Percentiles rank a stretch among this genome's conserved stretches.
These are phyloP conservation scores for Diaporthe sp. DNA, from an alignment of 2,329 filamentous ascomycete genomes.

Conservation along the genomic window DNA sequence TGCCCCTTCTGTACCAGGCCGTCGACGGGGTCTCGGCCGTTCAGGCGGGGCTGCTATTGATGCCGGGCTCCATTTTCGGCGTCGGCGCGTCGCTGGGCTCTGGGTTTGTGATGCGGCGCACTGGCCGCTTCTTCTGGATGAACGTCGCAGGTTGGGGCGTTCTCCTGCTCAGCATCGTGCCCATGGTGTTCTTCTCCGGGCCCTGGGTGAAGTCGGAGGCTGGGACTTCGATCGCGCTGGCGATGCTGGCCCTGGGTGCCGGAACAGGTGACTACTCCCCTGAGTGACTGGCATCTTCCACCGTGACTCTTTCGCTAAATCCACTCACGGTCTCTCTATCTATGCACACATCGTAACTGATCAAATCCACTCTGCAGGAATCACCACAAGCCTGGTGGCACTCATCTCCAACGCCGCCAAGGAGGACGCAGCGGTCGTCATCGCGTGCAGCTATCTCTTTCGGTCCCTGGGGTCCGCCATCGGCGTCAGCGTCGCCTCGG, in stretches of 20 bases:
- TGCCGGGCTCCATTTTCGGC: slow-evolving; percentile 73
- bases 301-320: too few relatives aligned
- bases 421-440: slow-evolving; percentile 80
- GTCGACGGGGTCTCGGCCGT: slow-evolving; percentile 75
- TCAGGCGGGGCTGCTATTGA: slow-evolving; percentile 73
- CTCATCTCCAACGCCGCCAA: slow-evolving; percentile 78
- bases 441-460: slow-evolving; percentile 86
- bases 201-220: slow-evolving; percentile 61
- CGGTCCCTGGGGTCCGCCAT: slow-evolving; percentile 83
- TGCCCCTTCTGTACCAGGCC: slow-evolving; percentile 85
- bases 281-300: background rate
- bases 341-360: slow-evolving; percentile 37
- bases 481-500: slow-evolving; percentile 79
- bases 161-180: slow-evolving; percentile 67
- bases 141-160: slow-evolving; percentile 70
- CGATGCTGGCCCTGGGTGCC: slow-evolving; percentile 59
- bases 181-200: slow-evolving; percentile 71
- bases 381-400: slow-evolving; percentile 80
- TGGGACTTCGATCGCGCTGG: slow-evolving; percentile 70
- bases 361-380: slow-evolving; percentile 71
- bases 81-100: slow-evolving; percentile 75
- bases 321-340: background rate
- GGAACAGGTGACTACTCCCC: slow-evolving; percentile 51
- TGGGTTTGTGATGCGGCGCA: slow-evolving; percentile 77
- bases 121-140: slow-evolving; percentile 79